Evolutionary conservation across 2,329 filamentous ascomycete species (phyloP).

Genomic region (Nigrograna mackinnonii): DNA sequence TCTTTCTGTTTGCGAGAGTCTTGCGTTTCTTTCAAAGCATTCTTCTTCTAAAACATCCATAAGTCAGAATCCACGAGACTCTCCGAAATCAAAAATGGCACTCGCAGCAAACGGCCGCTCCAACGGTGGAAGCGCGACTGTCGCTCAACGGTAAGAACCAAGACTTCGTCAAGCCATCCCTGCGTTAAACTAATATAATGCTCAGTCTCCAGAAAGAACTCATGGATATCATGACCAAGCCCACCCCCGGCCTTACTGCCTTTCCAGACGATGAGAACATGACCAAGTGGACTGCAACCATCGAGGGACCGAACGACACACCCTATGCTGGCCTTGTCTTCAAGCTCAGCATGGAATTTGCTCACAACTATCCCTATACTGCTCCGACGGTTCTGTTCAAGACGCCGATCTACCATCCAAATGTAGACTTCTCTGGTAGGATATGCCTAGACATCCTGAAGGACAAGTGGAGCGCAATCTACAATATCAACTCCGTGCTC

Average conservation of each 20-base stretch:
- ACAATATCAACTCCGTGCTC: conserved; percentile 93
- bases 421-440: conserved; percentile 94
- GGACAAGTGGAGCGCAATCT: conserved; percentile 98
- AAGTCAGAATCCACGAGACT: background rate
- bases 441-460: conserved; percentile 98
- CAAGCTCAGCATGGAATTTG: conserved; percentile 91
- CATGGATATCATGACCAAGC: conserved; percentile 97
- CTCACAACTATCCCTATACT: conserved; percentile 88
- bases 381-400: conserved; percentile 94
- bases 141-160: conserved; percentile 50
- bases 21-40: too few relatives aligned
- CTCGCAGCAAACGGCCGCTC: conserved; percentile 21
- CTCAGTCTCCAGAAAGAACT: conserved; percentile 90
- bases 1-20: too few relatives aligned
- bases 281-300: conserved; percentile 84
- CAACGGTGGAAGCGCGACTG: conserved; percentile 45
- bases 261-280: conserved; percentile 94
- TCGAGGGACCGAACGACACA: conserved; percentile 87
- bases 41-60: too few relatives aligned
- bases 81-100: conserved; percentile 24
- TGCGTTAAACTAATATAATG: conserved; percentile 11
- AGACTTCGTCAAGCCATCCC: conserved; percentile 42
- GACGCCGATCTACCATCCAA: conserved; percentile 98
- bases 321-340: conserved; percentile 87
- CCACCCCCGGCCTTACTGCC: conserved; percentile 89